Percentiles rank a stretch among this genome's conserved stretches.
phyloP scores from a whole-genome alignment of 441 rosid genomes.

The Geranium incanum region DNA sequence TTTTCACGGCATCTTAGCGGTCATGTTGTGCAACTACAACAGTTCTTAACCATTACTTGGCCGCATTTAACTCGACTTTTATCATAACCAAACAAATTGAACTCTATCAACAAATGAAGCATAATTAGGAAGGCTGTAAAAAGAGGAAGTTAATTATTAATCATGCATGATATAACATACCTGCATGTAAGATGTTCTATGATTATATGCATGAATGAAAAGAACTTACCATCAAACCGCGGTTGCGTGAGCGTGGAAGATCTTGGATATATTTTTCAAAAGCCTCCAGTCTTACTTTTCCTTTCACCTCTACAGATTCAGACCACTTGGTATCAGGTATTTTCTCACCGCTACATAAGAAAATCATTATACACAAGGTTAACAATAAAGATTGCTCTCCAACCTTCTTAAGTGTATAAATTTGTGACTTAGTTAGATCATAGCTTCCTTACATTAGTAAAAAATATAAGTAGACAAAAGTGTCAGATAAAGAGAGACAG shows the following conservation, averaged over 20 bases:
- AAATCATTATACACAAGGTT: conserved; percentile 14
- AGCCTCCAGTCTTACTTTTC: conserved; percentile 33
- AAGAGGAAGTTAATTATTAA: background rate
- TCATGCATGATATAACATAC: background rate
- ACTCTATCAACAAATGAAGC: background rate
- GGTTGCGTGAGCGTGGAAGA: conserved; percentile 31
- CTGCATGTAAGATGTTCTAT: conserved; percentile 5
- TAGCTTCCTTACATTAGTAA: background rate
- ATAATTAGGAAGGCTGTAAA: conserved; percentile 2
- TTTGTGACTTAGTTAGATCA: background rate
- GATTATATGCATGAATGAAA: conserved; percentile 6
- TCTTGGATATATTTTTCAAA: conserved; percentile 37
- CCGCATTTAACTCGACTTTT: background rate
- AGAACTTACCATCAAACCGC: conserved; percentile 33
- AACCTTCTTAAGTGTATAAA: background rate
- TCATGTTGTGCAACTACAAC: background rate
- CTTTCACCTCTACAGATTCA: conserved; percentile 31
- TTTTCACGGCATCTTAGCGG: background rate
- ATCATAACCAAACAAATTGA: background rate
- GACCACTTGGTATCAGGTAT: conserved; percentile 30
- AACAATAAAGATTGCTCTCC: conserved; percentile 8
- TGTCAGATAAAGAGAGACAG: background rate
- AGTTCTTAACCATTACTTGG: conserved; percentile 8
- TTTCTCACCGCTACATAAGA: conserved; percentile 35
- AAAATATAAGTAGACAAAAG: background rate